Evolutionary conservation across 768 basidiomycete species (phyloP).

Genomic region (Psilocybe cubensis): DNA sequence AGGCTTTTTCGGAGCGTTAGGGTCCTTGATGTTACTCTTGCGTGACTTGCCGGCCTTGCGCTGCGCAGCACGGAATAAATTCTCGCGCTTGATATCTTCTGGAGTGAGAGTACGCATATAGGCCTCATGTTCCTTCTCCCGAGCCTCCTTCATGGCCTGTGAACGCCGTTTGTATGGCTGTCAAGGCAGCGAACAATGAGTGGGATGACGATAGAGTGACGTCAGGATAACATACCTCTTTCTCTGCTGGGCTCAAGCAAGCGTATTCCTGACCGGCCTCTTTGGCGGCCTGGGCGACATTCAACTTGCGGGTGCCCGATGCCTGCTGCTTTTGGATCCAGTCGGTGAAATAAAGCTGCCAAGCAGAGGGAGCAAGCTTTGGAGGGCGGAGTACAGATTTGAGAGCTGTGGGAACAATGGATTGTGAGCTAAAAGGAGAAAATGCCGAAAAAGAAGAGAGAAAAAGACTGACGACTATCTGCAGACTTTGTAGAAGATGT

Average conservation of each 20-base stretch:
- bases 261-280: slow-evolving; percentile 93
- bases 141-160: slow-evolving; percentile 80
- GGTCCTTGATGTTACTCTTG: slow-evolving; percentile 95
- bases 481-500: slow-evolving; percentile 38
- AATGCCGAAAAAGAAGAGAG: slow-evolving; percentile 8
- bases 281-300: slow-evolving; percentile 94
- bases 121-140: slow-evolving; percentile 79
- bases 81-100: slow-evolving; percentile 94
- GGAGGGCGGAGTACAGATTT: slow-evolving; percentile 86
- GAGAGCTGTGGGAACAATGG: slow-evolving; percentile 44
- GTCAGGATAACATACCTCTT: slow-evolving; percentile 64
- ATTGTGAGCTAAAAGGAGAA: slow-evolving; percentile 20
- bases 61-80: slow-evolving; percentile 87
- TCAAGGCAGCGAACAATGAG: slow-evolving; percentile 11
- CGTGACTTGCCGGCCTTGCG: slow-evolving; percentile 92
- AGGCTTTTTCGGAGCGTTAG: slow-evolving; percentile 96
- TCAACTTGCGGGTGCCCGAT: slow-evolving; percentile 80
- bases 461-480: slow-evolving; percentile 49
- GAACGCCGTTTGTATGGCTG: slow-evolving; percentile 89
- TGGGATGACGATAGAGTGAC: slow-evolving; percentile 27
- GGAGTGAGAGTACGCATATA: slow-evolving; percentile 92
- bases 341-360: slow-evolving; percentile 97
- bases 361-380: slow-evolving; percentile 91
- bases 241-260: slow-evolving; percentile 74
- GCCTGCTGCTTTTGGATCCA: slow-evolving; percentile 90